Percentiles rank a stretch among this genome's conserved stretches.
Conservation (phyloP, 768 basidiomycete genomes). For the Panaeolus papilionaceus region DNA sequence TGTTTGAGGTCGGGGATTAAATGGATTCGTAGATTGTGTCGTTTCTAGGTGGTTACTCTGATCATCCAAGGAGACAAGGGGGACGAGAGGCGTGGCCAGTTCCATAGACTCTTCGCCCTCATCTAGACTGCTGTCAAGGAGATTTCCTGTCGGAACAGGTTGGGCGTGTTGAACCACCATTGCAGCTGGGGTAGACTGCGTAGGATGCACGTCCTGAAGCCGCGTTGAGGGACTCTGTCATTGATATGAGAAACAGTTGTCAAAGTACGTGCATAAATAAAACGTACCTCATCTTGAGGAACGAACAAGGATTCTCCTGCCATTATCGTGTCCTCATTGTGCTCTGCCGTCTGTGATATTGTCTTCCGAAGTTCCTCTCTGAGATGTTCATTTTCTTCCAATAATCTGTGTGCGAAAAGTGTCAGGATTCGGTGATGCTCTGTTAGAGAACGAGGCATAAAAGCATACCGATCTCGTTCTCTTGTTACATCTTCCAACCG, state of each 20-base stretch:
- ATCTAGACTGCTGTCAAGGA: constrained; percentile 35
- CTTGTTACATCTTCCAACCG: neutral
- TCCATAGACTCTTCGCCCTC: constrained; percentile 56
- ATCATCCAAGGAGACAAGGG: constrained; percentile 21
- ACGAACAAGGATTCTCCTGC: neutral
- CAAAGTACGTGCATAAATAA: neutral
- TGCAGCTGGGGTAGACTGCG: neutral
- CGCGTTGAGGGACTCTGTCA: constrained; percentile 7
- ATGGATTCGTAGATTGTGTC: neutral
- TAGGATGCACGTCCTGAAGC: neutral
- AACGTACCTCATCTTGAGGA: constrained; percentile 19
- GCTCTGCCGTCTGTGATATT: constrained; percentile 19
- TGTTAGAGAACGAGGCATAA: neutral
- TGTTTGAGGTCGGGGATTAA: neutral
- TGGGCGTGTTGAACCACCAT: neutral
- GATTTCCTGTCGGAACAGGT: constrained; percentile 17
- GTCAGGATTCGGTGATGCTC: no score
- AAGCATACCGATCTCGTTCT: neutral
- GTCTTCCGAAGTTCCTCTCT: neutral
- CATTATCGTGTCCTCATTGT: constrained; percentile 28
- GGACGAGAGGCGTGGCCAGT: constrained; percentile 55
- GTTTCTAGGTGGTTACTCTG: neutral
- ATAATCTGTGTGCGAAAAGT: neutral
- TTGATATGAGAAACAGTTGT: constrained; percentile 1
- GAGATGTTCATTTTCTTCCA: neutral